Base-by-base conservation (phyloP, 441 rosid genomes). In the Populus tomentosa region DNA sequence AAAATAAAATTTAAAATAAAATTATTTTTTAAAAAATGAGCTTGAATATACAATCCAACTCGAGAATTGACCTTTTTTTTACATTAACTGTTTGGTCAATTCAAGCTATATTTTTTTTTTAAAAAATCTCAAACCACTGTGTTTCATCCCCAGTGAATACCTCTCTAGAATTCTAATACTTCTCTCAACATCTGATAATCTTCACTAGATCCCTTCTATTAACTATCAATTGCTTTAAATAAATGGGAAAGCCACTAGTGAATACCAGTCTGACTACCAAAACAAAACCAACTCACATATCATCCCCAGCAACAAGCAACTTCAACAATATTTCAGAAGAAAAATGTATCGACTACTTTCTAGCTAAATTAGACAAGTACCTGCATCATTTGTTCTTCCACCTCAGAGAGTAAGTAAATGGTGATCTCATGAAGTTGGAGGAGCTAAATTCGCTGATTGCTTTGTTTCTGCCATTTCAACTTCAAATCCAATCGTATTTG, bases 391-490 rank as follows among this genome's bases (percentile, higher is more conserved):
- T 26, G 13, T 30, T 40, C 56, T 71, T 75, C 72, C 4, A 35
- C n/a, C 24, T 28, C 28, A 26, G 53, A 76, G 16, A 10, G 32
- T 24, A 50, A 23, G 14, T 14, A 21, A n/a, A 59, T 6, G 4
- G 23, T 20, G 70, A 71, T 77, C 75, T 88, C 81, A 89, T 61
- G 89, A 89, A 56, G 86, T 82, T 77, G 82, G 50, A 35, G 87
- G 83, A 67, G 77, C 83, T 79, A 75, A 65, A 76, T 65, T 70
- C 61, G 78, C 78, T 46, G 81, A 74, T 69, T 78, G 85, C 70
- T 73, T 85, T 30, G 95, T 86, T 72, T 94, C 95, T 38, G 93
- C 85, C 98, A 94, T 89, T 87, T 94, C 97, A 73, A 94, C 90
- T 90, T 94, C 98, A 74, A 81, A 80, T 46, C 83, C 79, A 66